Conservation (phyloP, 768 basidiomycete genomes). For the Dictyophora rubrovolvata region DNA sequence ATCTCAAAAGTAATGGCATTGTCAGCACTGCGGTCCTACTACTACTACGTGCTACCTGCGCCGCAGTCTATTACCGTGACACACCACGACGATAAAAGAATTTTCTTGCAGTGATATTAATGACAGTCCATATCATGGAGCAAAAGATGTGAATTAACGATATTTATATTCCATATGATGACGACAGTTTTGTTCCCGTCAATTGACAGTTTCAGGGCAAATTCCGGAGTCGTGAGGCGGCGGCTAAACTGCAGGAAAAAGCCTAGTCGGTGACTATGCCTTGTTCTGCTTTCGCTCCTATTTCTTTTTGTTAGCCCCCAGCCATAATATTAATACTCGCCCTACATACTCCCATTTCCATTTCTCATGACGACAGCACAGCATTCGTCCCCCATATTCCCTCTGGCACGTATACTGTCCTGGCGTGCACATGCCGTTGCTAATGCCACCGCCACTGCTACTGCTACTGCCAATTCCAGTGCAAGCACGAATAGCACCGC, state of each 20-base stretch:
- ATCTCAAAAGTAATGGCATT: no score
- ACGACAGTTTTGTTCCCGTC: background rate
- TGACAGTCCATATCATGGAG: no score
- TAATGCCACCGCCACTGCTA: background rate
- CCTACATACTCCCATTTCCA: background rate
- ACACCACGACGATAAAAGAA: no score
- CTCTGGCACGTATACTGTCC: background rate
- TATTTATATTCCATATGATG: background rate
- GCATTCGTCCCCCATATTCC: background rate
- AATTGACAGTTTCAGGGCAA: background rate
- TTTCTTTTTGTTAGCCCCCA: background rate
- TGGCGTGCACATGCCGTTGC: background rate
- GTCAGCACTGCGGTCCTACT: no score
- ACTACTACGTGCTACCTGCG: no score
- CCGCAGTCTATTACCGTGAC: no score
- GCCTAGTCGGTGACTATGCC: no score
- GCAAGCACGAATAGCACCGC: background rate
- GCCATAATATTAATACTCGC: background rate
- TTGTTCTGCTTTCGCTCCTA: background rate
- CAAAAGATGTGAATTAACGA: background rate
- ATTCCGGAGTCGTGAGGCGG: background rate
- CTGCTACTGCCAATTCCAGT: background rate
- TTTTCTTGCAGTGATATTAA: no score
- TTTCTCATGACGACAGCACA: background rate
- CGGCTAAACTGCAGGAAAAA: background rate